Percentiles rank a stretch among this genome's conserved stretches.
These are phyloP conservation scores for Fusarium sp. DNA, from an alignment of 2,329 filamentous ascomycete genomes.

Conservation along the genomic window DNA sequence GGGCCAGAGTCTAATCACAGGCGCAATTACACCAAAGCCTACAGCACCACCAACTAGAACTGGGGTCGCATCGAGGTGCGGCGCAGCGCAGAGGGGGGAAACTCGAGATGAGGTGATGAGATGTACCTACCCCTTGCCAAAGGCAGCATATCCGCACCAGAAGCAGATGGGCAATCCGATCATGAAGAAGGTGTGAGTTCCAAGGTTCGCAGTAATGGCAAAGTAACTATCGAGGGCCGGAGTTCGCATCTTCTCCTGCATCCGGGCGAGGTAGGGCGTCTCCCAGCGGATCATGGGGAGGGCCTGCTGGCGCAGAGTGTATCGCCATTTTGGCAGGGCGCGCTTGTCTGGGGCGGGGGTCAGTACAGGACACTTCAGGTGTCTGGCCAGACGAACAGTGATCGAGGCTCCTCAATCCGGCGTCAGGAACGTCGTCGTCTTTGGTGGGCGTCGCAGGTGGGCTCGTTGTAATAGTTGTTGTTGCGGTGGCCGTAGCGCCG, in stretches of 20 bases:
- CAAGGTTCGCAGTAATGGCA: constrained; percentile 93
- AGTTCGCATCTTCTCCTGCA: constrained; percentile 84
- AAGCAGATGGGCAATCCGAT: constrained; percentile 92
- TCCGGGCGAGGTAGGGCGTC: constrained; percentile 89
- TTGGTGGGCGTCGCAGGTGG: constrained; percentile 28
- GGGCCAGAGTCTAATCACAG: neutral
- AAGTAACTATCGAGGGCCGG: constrained; percentile 95
- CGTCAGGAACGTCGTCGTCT: constrained; percentile 63
- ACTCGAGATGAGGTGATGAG: neutral
- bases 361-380: neutral
- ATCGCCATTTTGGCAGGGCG: constrained; percentile 89
- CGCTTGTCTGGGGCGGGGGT: constrained; percentile 73
- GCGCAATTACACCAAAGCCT: neutral
- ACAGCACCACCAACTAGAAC: neutral
- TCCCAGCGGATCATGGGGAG: constrained; percentile 94
- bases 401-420: constrained; percentile 83
- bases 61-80: constrained; percentile 15
- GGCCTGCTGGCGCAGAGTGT: constrained; percentile 81
- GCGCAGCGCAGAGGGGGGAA: constrained; percentile 18
- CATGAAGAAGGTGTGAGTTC: constrained; percentile 99
- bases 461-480: constrained; percentile 22
- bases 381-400: constrained; percentile 67
- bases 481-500: constrained; percentile 21
- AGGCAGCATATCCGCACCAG: constrained; percentile 90
- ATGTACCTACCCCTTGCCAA: constrained; percentile 83